A percentile compares a stretch with the other conserved stretches of the same genome.
Conservation (phyloP, 306 rosid species). For the Fragaria iinumae region DNA sequence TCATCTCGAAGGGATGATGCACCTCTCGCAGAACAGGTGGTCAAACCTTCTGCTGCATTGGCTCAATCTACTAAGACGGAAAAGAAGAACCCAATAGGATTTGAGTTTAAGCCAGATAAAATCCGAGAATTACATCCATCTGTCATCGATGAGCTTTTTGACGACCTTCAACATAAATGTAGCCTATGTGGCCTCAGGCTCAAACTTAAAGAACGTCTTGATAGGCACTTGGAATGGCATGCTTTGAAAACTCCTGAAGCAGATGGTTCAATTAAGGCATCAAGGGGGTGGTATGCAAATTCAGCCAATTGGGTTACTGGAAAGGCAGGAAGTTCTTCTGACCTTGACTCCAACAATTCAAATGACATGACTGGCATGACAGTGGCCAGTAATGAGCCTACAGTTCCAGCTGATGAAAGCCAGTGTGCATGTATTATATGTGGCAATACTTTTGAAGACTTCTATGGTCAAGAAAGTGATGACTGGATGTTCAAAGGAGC, state of each 20-base stretch:
- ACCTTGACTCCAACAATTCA: constrained; percentile 31
- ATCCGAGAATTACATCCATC: constrained; percentile 63
- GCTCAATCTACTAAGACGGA: constrained; percentile 42
- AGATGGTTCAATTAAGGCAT: constrained; percentile 29
- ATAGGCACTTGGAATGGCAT: constrained; percentile 79
- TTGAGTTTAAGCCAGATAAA: constrained; percentile 62
- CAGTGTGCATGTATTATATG: constrained; percentile 75
- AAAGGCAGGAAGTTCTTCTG: constrained; percentile 41
- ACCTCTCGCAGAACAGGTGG: constrained; percentile 28
- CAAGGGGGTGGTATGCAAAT: constrained; percentile 70
- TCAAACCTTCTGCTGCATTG: constrained; percentile 29
- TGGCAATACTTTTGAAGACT: constrained; percentile 83
- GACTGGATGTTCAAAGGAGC: constrained; percentile 93
- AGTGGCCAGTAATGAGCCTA: constrained; percentile 37
- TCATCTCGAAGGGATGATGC: constrained; percentile 38
- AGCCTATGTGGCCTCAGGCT: constrained; percentile 56
- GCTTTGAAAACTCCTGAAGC: constrained; percentile 39
- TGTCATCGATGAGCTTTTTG: constrained; percentile 59
- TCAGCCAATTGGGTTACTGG: constrained; percentile 55
- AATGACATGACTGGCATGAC: constrained; percentile 22
- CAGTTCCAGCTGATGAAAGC: constrained; percentile 71
- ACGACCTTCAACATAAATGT: constrained; percentile 59
- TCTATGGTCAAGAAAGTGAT: constrained; percentile 54
- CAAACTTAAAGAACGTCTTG: constrained; percentile 49
- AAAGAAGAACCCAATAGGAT: constrained; percentile 54